phyloP scores from a whole-genome alignment of 257 asterid species.

The Marsdenia floribunda region DNA sequence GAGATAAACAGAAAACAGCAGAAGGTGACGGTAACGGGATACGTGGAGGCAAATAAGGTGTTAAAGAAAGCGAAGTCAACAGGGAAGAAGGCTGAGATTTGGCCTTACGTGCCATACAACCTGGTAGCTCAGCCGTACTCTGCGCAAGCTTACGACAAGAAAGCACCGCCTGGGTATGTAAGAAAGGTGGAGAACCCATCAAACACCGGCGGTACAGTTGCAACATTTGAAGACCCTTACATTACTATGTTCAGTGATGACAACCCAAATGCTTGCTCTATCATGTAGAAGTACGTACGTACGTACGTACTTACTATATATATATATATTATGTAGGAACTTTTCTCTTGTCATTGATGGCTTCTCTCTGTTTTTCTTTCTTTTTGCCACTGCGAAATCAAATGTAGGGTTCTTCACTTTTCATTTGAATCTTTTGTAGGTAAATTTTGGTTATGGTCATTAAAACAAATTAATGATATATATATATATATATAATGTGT shows the following conservation, averaged over 20 bases:
- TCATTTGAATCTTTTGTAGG: too few species aligned
- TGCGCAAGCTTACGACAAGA: slow-evolving; percentile 68
- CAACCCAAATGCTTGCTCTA: slow-evolving; percentile 76
- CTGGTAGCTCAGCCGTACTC: slow-evolving; percentile 89
- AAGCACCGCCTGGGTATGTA: slow-evolving; percentile 82
- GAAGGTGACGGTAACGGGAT: slow-evolving; percentile 79
- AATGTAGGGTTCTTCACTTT: too few species aligned
- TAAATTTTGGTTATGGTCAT: too few species aligned
- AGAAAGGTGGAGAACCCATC: slow-evolving; percentile 46
- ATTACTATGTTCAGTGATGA: slow-evolving; percentile 73
- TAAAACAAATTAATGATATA: too few species aligned
- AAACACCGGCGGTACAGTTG: slow-evolving; percentile 8
- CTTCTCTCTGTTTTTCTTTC: background rate
- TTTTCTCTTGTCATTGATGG: background rate
- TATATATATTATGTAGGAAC: too few species aligned
- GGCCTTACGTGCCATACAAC: slow-evolving; percentile 88
- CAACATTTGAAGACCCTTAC: slow-evolving; percentile 64
- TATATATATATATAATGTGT: too few species aligned
- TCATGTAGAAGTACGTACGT: slow-evolving; percentile 37
- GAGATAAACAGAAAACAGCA: slow-evolving; percentile 76
- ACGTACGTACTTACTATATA: too few species aligned
- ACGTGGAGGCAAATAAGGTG: slow-evolving; percentile 61
- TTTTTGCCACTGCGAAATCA: too few species aligned
- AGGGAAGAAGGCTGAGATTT: slow-evolving; percentile 83
- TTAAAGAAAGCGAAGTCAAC: slow-evolving; percentile 71